Conservation (phyloP, 1,284 basidiomycete species). For the Cryptococcus sp. region DNA sequence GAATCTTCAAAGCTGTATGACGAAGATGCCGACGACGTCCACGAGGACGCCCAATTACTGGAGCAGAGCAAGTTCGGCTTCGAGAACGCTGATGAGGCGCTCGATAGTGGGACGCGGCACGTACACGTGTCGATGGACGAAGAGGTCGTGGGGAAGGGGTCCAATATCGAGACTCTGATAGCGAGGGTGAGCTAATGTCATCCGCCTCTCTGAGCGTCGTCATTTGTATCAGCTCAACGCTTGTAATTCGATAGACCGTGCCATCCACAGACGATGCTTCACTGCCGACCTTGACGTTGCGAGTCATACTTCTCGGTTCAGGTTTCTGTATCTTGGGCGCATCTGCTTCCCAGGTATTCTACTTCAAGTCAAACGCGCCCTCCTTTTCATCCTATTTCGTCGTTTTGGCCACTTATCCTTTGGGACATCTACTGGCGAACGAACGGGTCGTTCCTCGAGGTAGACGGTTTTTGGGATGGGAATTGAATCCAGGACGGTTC, state of each 20-base stretch:
- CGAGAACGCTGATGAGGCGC: too few relatives aligned
- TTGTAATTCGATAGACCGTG: conserved; percentile 49
- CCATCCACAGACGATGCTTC: conserved; percentile 60
- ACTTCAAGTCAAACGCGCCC: conserved; percentile 57
- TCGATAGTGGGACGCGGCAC: too few relatives aligned
- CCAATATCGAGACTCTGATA: conserved; percentile 39
- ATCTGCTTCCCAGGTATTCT: conserved; percentile 55
- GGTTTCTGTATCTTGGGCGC: conserved; percentile 60
- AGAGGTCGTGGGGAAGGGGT: conserved; percentile 34
- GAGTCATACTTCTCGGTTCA: conserved; percentile 58
- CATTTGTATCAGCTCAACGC: not conserved
- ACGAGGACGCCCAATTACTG: conserved; percentile 1
- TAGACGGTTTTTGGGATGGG: conserved; percentile 39
- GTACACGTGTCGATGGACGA: conserved; percentile 9
- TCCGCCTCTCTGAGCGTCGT: too few relatives aligned
- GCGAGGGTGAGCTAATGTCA: conserved; percentile 26
- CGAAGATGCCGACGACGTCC: conserved; percentile 1
- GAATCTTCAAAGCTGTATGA: conserved; percentile 1
- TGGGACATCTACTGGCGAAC: conserved; percentile 53
- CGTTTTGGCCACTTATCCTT: conserved; percentile 57
- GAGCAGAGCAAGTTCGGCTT: conserved; percentile 2
- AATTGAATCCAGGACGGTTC: conserved; percentile 58
- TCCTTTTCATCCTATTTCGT: conserved; percentile 61
- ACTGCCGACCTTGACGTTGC: conserved; percentile 58
- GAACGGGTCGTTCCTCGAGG: conserved; percentile 35